A percentile compares a stretch with the other conserved stretches of the same genome.
Conservation (phyloP, 768 basidiomycete species). For the Cystoderma amianthinum region DNA sequence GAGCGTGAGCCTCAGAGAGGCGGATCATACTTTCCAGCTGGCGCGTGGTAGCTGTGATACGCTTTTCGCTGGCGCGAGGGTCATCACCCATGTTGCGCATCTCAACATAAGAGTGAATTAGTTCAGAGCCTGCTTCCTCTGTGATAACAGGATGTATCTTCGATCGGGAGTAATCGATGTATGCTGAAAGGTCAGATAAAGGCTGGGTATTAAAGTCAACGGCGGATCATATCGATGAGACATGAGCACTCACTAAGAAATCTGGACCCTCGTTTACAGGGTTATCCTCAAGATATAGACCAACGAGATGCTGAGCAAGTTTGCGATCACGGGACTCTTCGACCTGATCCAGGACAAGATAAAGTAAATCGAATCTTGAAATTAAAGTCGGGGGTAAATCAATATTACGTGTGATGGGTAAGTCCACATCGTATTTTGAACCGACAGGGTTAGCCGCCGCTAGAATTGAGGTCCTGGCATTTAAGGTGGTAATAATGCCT, state of each 20-base stretch:
- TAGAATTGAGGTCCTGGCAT: slow-evolving; percentile 95
- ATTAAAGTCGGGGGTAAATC: slow-evolving; percentile 97
- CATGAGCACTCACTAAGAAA: slow-evolving; percentile 48
- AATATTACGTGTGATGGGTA: slow-evolving; percentile 93
- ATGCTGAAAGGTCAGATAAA: slow-evolving; percentile 84
- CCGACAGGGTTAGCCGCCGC: slow-evolving; percentile 98
- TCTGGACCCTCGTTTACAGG: slow-evolving; percentile 64
- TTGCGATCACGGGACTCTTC: slow-evolving; percentile 83
- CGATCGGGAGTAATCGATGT: slow-evolving; percentile 88
- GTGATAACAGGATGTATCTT: slow-evolving; percentile 83
- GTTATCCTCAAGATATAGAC: slow-evolving; percentile 88
- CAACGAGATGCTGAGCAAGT: slow-evolving; percentile 89
- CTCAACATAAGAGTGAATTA: slow-evolving; percentile 86
- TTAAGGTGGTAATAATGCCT: slow-evolving; percentile 96
- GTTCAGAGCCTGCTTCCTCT: slow-evolving; percentile 76
- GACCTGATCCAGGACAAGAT: slow-evolving; percentile 91
- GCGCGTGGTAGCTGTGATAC: slow-evolving; percentile 96
- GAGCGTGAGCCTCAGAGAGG: slow-evolving; percentile 91
- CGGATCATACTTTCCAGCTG: slow-evolving; percentile 98
- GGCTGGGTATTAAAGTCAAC: slow-evolving; percentile 48
- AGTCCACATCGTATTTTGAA: slow-evolving; percentile 87
- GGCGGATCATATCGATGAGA: not conserved
- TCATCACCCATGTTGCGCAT: slow-evolving; percentile 92
- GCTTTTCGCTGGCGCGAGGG: slow-evolving; percentile 79
- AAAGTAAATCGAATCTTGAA: slow-evolving; percentile 94